Base-by-base conservation (phyloP, 805 yeast species). In the Lachancea waltii region DNA sequence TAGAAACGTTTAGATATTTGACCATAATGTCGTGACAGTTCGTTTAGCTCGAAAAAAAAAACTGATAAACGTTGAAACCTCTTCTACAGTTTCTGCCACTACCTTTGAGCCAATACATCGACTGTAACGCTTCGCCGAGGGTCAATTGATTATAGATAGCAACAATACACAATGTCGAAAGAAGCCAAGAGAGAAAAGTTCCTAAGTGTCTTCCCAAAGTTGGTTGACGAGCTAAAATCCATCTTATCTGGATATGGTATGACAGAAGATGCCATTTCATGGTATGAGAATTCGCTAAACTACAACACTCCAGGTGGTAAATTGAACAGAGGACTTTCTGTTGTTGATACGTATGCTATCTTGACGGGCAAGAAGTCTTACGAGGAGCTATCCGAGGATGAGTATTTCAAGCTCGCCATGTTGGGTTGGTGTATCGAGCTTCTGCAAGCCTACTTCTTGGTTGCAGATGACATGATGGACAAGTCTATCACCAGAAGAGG, bases 401-500 rank as follows among this genome's bases (percentile, higher is more conserved):
- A 86, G 57, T 90, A 87, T 69, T 77, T 77, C 62, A 81, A 79
- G 54, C 84, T 85, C 26, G 92, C 97, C 7, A 68, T 89, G 35
- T 72, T 92, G 48, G 98, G 98, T 16, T 92, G 98, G 98, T 73
- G 86, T 51, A 78, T 92, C 50, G 98, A 92, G 68, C 72, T 92
- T 48, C 71, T 90, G 51, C 98, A 90, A 67, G 97, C 97, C 2
- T 92, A 85, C 63, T 92, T 92, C 72, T 73, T 92, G 54, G 97
- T 92, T 41, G 94, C 97, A 22, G 98, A 92, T 62, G 98, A 92
- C 62, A 92, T 92, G 79, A 92, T 92, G 98, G 98, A 92, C 63
- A 77, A 79, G 50, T 84, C 95, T 23, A 82, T 85, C 62, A 92
- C 98, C 29, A 84, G 98, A 73, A 81, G 98, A 63, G 98, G 97